Percentiles rank a stretch among this genome's conserved stretches.
phyloP scores from a whole-genome alignment of 768 basidiomycete genomes.

The Pleurotus djamor region DNA sequence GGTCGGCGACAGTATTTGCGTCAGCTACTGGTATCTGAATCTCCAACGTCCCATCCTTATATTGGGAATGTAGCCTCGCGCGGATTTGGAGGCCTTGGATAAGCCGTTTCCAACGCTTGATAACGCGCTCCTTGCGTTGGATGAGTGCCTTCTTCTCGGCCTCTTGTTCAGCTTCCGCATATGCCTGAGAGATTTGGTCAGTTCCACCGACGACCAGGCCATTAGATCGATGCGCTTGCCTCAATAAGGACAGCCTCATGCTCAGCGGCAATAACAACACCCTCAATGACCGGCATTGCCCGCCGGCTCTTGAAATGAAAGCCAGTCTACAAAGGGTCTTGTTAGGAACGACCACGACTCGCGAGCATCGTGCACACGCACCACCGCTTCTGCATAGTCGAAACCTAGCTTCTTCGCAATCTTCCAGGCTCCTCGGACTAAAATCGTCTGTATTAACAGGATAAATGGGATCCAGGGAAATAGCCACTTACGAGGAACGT shows the following conservation, averaged over 20 bases:
- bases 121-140: conserved; percentile 74
- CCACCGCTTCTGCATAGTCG: conserved; percentile 94
- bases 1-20: conserved; percentile 2
- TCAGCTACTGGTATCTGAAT: conserved; percentile 3
- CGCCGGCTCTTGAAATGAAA: conserved; percentile 96
- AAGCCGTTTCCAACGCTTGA: conserved; percentile 88
- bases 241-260: conserved; percentile 73
- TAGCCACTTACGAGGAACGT: conserved; percentile 80
- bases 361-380: conserved; percentile 30
- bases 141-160: conserved; percentile 73
- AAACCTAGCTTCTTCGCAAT: conserved; percentile 85
- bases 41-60: conserved; percentile 34
- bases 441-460: no score
- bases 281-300: conserved; percentile 81
- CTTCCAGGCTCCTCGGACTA: conserved; percentile 87
- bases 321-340: conserved; percentile 59
- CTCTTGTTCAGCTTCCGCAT: conserved; percentile 75
- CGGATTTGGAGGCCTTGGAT: conserved; percentile 88
- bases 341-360: not conserved
- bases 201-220: not conserved
- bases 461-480: no score
- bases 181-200: conserved; percentile 55
- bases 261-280: conserved; percentile 85
- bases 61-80: conserved; percentile 78
- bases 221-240: conserved; percentile 37